phyloP scores from a whole-genome alignment of 805 yeast genomes.

The Zygoascus ofunaensis region DNA sequence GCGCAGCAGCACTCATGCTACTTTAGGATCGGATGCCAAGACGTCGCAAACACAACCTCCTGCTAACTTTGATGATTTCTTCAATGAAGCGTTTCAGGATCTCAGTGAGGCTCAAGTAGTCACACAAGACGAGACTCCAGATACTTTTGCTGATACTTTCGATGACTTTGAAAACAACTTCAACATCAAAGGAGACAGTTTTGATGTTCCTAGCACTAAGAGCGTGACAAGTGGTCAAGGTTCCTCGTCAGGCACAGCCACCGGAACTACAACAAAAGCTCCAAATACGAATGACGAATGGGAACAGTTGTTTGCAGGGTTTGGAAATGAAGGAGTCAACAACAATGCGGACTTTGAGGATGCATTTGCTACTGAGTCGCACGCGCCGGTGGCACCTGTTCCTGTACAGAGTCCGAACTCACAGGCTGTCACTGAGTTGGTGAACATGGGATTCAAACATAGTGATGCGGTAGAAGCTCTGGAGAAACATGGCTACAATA shows the following conservation, averaged over 20 bases:
- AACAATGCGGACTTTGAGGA: slow-evolving; percentile 12
- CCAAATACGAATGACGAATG: slow-evolving; percentile 57
- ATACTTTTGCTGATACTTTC: slow-evolving; percentile 13
- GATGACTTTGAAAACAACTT: slow-evolving; percentile 13
- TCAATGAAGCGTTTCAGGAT: slow-evolving; percentile 38
- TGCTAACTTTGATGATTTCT: slow-evolving; percentile 22
- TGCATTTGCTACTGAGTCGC: slow-evolving; percentile 16
- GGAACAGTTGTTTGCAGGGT: slow-evolving; percentile 89
- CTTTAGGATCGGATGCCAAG: not conserved
- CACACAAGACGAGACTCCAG: slow-evolving; percentile 23
- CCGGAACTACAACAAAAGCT: slow-evolving; percentile 5
- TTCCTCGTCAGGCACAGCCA: not conserved
- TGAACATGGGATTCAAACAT: slow-evolving; percentile 81
- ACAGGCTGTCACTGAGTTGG: slow-evolving; percentile 63
- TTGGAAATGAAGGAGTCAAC: slow-evolving; percentile 36
- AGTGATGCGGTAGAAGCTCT: slow-evolving; percentile 61
- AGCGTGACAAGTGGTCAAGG: not conserved
- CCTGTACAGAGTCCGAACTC: slow-evolving; percentile 27
- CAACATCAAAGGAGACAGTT: not conserved
- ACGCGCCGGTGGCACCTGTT: slow-evolving; percentile 5
- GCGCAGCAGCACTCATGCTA: not conserved
- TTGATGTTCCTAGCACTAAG: not conserved
- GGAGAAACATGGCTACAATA: slow-evolving; percentile 57
- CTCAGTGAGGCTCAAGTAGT: slow-evolving; percentile 35
- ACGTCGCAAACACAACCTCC: too few species aligned